Base-by-base conservation (phyloP, 257 asterid species). In the Echites panduratus region DNA sequence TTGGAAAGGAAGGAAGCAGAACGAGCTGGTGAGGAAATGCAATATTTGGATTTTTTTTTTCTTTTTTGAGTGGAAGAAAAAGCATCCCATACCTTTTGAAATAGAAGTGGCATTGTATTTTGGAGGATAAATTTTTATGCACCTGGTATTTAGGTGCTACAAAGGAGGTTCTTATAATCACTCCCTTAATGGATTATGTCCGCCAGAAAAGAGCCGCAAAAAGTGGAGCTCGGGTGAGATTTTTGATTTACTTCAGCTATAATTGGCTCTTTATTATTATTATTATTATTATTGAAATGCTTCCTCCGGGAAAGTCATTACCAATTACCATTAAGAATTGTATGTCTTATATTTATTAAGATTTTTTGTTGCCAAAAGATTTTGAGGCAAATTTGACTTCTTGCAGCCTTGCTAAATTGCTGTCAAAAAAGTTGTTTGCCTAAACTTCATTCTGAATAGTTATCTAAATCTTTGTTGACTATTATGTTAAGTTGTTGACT, bases 1-100 rank as follows among this genome's bases (percentile, higher is more conserved):
- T 83, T 95, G 90, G 99, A 95, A 82, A 87, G 98, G 70, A 92
- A 81, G 87, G 99, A 95, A 89, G 99, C 99, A 75, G 98, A 90
- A 77, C 93, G 96, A 73, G 94, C 95, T 72, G 98, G 99, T 95
- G 45, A 75, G 92, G 79, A 44, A 66, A 57, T 45, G 20, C 57
- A 40, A 41, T 35, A 10, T 61, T 56, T 43, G 59, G 66, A 53
- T 65, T 40, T 76, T 47, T 47, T 70, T 58, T 62, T 48, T 41
- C 43, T 40, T 40, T 40, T 40, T 40, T 50, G 48, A 53, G 44
- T n/a, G 52, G 70, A 73, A 53, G 54, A 58, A 58, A 64, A 66
- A 63, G 56, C 65, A 67, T 63, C 65, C 27, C 58, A 65, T 44
- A 45, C 50, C 27, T 41, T 80, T 43, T 49, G 67, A 48, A 20